Base-by-base conservation (phyloP, 75 land plant genomes). In the Sequoia sempervirens region DNA sequence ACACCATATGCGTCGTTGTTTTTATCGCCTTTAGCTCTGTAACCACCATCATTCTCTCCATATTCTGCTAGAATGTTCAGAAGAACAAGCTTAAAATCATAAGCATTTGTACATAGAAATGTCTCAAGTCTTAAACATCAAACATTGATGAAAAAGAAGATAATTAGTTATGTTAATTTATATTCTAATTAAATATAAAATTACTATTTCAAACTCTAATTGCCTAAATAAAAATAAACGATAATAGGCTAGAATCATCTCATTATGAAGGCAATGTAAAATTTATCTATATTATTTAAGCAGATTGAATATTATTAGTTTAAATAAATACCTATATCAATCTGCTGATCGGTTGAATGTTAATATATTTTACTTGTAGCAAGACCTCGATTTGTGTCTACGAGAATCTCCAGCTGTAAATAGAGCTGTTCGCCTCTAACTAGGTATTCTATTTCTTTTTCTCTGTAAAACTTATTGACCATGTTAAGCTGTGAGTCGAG, bases 401-500 rank as follows among this genome's bases (percentile, higher is more conserved):
- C 17, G 2, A 75, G 43, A 75, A 45, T 75, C 43, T 45, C 47
- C 1, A 41, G 82, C 18, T 45, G 82, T 17, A n/a, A 26, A 78
- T 76, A 26, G 13, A 84, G 82, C 47, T 84, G 72, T 26, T 43
- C 30, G 34, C 78, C 41, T 17, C 83, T 11, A 20, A 80, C 28
- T 20, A 14, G 2, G 70, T 40, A 38, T 34, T 56, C 81, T 17
- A 17, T 47, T 84, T 87, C 91, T 72, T 88, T 90, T 14, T 34
- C 68, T 75, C 76, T 87, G 68, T 85, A 87, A 79, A 90, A 87
- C 37, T 41, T 85, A 83, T 85, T 87, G 36, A 90, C 89, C 81
- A 75, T 90, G 75, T 90, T 90, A 14, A 90, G 87, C 85, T 90
- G 85, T 9, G 78, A 80, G 72, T 90, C 91, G 4, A 90, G 74